Evolutionary conservation across 257 asterid genomes (phyloP).

Genomic region (Nicotiana tabacum): DNA sequence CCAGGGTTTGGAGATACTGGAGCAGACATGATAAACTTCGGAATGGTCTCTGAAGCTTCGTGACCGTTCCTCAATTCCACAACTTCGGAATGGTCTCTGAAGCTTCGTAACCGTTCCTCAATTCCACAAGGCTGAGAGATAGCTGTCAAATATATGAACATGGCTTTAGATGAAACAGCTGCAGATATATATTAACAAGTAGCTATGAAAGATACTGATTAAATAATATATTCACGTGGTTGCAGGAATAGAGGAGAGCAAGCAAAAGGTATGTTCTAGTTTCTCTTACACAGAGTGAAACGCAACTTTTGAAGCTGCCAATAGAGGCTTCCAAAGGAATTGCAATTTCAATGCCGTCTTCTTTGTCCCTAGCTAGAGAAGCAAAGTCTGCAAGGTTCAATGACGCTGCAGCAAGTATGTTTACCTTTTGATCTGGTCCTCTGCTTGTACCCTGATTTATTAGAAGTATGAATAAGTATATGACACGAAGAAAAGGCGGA

Average conservation of each 20-base stretch:
- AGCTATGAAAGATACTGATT: background rate
- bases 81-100: constrained; percentile 34
- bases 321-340: constrained; percentile 37
- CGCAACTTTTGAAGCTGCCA: background rate
- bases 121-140: constrained; percentile 39
- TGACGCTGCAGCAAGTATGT: constrained; percentile 31
- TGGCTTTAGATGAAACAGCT: background rate
- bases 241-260: background rate
- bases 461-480: constrained; percentile 2
- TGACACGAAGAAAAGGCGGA: background rate
- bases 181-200: background rate
- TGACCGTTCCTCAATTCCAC: constrained; percentile 30
- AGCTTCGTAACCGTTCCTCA: constrained; percentile 32
- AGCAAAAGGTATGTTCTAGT: background rate
- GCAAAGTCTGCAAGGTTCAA: constrained; percentile 55
- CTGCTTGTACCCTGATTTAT: constrained; percentile 36
- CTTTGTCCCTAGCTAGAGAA: constrained; percentile 28
- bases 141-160: constrained; percentile 37
- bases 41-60: constrained; percentile 36
- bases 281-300: constrained; percentile 48
- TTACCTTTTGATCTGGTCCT: constrained; percentile 37
- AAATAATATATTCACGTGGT: background rate
- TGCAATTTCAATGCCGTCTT: constrained; percentile 19
- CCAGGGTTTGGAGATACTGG: constrained; percentile 51
- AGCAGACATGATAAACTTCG: constrained; percentile 25